phyloP scores from a whole-genome alignment of 2,329 filamentous ascomycete species.

The Arthrobotrys conoides region DNA sequence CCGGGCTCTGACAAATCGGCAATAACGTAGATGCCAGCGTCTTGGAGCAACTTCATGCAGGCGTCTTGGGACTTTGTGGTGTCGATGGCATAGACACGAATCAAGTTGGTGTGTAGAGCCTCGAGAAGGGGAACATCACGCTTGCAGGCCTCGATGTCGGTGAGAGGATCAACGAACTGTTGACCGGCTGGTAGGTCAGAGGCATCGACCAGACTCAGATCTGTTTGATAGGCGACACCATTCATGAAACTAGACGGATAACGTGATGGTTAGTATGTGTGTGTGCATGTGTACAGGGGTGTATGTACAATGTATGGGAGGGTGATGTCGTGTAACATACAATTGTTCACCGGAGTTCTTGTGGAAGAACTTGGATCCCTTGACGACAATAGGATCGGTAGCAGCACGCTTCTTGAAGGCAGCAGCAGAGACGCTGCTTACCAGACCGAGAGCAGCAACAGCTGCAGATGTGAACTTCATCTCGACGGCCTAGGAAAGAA shows the following conservation, averaged over 20 bases:
- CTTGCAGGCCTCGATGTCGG: constrained; percentile 78
- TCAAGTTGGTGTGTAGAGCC: constrained; percentile 87
- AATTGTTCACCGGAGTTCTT: constrained; percentile 83
- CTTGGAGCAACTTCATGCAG: constrained; percentile 86
- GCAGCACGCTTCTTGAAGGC: constrained; percentile 68
- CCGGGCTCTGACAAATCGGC: constrained; percentile 88
- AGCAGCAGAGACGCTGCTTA: constrained; percentile 68
- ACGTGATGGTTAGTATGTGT: constrained; percentile 60
- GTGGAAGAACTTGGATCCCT: constrained; percentile 90
- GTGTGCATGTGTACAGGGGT: constrained; percentile 59
- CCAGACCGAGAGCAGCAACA: constrained; percentile 69
- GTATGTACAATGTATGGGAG: too few relatives aligned
- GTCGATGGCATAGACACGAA: constrained; percentile 95
- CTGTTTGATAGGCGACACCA: constrained; percentile 95
- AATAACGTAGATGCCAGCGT: constrained; percentile 94
- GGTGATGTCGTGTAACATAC: constrained; percentile 67
- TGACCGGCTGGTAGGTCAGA: constrained; percentile 71
- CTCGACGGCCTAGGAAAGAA: constrained; percentile 64
- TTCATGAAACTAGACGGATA: constrained; percentile 77
- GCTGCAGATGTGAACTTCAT: constrained; percentile 72
- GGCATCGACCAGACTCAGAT: constrained; percentile 72
- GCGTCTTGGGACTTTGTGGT: constrained; percentile 81
- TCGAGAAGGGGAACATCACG: constrained; percentile 87
- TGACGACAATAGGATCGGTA: constrained; percentile 72
- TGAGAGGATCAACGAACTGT: constrained; percentile 85